Base-by-base conservation (phyloP, 192 early-diverging fungal species). In the Backusella mclennaniae region DNA sequence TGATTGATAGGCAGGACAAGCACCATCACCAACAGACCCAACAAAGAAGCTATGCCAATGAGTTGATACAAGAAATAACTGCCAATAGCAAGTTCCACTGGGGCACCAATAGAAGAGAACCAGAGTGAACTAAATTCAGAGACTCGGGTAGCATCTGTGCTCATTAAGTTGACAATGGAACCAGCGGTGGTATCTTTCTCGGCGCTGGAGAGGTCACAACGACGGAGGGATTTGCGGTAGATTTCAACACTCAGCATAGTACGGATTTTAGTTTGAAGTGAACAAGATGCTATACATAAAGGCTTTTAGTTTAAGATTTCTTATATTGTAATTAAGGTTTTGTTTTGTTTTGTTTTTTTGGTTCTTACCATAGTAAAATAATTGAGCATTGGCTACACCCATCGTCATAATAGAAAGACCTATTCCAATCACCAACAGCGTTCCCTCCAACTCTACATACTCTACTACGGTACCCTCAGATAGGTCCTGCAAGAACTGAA, bases 41-140 rank as follows among this genome's bases (percentile, higher is more conserved):
- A 87, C 14, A 96, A 77, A 15, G 92, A 95, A 3, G 94, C 87
- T 44, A 85, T 84, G 33, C 97, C 97, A 52, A 98, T 84, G 35
- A 98, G 82, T 59, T 85, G 84, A 81, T 96, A 91, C 38, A 98
- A 82, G 69, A 90, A 83, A 76, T 84, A 85, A 14, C 91, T 76
- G 15, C 93, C 93, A 11, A 95, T 79, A 4, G 83, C 52, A 17
- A 95, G 82, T 46, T 87, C 86, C 17, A 92, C 85, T 1, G 92
- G 92, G 3, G 85, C 77, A 11, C 80, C 85, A 75, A 91, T 82
- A 33, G 88, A 67, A 33, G 84, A 79, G 66, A 88, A 81, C 76
- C 86, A 78, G 67, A 87, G 89, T 72, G 80, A 74, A 21, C 78
- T 56, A 11, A 86, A 86, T 33, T 88, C 88, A 5, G 84, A 79